A percentile compares a stretch with the other conserved stretches of the same genome.
Conservation (phyloP, 2,329 filamentous ascomycete species). For the Sodiomyces alkalinus region DNA sequence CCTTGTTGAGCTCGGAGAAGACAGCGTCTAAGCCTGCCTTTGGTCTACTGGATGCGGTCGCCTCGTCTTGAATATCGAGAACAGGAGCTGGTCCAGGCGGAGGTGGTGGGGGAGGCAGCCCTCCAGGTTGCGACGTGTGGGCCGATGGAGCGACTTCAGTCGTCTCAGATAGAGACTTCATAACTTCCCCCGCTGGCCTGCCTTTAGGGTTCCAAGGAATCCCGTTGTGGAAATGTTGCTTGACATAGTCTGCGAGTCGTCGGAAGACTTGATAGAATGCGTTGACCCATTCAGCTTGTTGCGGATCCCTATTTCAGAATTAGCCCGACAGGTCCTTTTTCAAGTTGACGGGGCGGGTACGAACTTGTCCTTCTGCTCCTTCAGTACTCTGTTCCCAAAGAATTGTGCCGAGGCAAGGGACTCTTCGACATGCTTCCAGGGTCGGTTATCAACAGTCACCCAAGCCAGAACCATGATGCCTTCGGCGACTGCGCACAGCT, state of each 20-base stretch:
- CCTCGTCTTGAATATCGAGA: slow-evolving; percentile 39
- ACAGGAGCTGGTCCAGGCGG: slow-evolving; percentile 57
- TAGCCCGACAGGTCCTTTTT: slow-evolving; percentile 2
- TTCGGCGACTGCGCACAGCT: slow-evolving; percentile 77
- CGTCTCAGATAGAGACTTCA: slow-evolving; percentile 38
- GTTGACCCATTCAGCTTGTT: slow-evolving; percentile 78
- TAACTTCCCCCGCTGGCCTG: slow-evolving; percentile 53
- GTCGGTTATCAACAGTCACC: slow-evolving; percentile 74
- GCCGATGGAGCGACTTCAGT: slow-evolving; percentile 15
- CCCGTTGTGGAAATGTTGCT: slow-evolving; percentile 65
- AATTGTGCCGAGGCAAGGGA: slow-evolving; percentile 75
- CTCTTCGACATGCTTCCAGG: slow-evolving; percentile 73
- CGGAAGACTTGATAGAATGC: slow-evolving; percentile 87
- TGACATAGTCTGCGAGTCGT: slow-evolving; percentile 68
- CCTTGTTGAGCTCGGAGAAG: slow-evolving; percentile 83
- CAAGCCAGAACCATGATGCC: slow-evolving; percentile 82
- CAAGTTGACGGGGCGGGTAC: slow-evolving; percentile 5
- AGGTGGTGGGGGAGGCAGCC: slow-evolving; percentile 49
- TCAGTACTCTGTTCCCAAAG: slow-evolving; percentile 87
- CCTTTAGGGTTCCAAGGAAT: slow-evolving; percentile 77
- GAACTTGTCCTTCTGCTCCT: slow-evolving; percentile 65
- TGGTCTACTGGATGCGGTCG: slow-evolving; percentile 22
- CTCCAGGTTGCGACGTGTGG: slow-evolving; percentile 22
- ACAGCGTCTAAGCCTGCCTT: slow-evolving; percentile 65
- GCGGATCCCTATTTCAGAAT: slow-evolving; percentile 44